Evolutionary conservation across 371 early-diverging fungal genomes (phyloP).

Genomic region (Phascolomyces articulosus): DNA sequence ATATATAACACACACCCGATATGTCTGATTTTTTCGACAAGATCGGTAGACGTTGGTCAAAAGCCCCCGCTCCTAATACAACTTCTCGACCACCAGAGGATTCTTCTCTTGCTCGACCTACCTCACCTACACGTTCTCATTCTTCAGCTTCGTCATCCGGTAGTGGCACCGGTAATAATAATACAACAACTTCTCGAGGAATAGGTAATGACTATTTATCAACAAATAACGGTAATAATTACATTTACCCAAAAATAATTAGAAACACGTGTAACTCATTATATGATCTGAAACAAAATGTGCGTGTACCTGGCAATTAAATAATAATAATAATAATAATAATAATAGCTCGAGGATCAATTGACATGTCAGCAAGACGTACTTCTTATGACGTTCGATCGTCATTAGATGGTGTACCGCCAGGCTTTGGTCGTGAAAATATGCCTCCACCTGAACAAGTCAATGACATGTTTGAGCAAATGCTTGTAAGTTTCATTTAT

Average conservation of each 20-base stretch:
- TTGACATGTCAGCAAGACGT: constrained; percentile 1
- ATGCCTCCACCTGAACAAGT: constrained; percentile 41
- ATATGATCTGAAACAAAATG: neutral
- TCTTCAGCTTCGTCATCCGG: constrained; percentile 6
- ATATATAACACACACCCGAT: neutral
- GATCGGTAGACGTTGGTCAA: constrained; percentile 13
- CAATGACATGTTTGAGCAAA: constrained; percentile 48
- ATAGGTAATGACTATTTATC: neutral
- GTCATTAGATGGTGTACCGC: constrained; percentile 19
- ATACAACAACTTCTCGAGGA: neutral
- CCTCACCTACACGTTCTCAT: neutral
- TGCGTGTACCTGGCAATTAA: neutral
- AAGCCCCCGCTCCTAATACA: constrained; percentile 1
- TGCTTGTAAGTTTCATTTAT: constrained; percentile 37
- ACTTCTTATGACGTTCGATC: constrained; percentile 11
- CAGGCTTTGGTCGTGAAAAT: constrained; percentile 12
- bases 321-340: neutral
- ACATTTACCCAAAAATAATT: no score
- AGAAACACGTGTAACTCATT: neutral
- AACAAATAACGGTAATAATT: neutral
- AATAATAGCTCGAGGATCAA: neutral
- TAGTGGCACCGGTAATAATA: neutral
- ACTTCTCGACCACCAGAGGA: constrained; percentile 1
- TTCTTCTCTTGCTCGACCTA: neutral
- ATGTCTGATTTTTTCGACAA: constrained; percentile 20